These are phyloP conservation scores for Marasmius oreades DNA, from an alignment of 1,284 basidiomycete genomes.

Conservation along the genomic window DNA sequence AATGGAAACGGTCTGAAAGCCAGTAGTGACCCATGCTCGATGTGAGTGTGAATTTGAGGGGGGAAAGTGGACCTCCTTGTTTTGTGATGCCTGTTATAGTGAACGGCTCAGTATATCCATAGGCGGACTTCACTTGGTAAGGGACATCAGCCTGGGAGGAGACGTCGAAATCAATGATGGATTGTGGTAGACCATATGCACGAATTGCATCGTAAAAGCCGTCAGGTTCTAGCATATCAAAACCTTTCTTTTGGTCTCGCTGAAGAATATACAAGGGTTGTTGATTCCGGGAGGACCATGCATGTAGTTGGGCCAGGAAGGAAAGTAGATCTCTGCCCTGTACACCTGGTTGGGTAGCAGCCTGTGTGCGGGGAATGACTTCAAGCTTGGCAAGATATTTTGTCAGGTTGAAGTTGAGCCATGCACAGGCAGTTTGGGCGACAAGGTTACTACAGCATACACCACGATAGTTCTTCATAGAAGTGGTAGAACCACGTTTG, in stretches of 20 bases:
- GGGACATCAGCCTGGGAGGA: slow-evolving; percentile 24
- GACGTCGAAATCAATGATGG: slow-evolving; percentile 25
- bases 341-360: slow-evolving; percentile 18
- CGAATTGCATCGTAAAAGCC: slow-evolving; percentile 31
- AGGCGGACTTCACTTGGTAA: slow-evolving; percentile 20
- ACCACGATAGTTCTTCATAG: background rate
- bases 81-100: slow-evolving; percentile 23
- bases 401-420: background rate
- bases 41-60: slow-evolving; percentile 26
- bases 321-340: slow-evolving; percentile 17
- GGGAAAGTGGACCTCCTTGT: slow-evolving; percentile 28
- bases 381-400: background rate
- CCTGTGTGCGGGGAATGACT: slow-evolving; percentile 10
- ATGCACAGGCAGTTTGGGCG: background rate
- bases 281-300: slow-evolving; percentile 11
- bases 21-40: slow-evolving; percentile 27
- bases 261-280: slow-evolving; percentile 5
- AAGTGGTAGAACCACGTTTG: background rate
- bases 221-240: slow-evolving; percentile 26
- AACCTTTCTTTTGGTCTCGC: slow-evolving; percentile 25
- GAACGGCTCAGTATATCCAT: slow-evolving; percentile 24
- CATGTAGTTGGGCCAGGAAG: slow-evolving; percentile 13
- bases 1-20: slow-evolving; percentile 18
- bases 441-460: background rate
- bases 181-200: slow-evolving; percentile 27